phyloP scores from a whole-genome alignment of 1,284 basidiomycete species.

The Taiwanofungus camphoratus region DNA sequence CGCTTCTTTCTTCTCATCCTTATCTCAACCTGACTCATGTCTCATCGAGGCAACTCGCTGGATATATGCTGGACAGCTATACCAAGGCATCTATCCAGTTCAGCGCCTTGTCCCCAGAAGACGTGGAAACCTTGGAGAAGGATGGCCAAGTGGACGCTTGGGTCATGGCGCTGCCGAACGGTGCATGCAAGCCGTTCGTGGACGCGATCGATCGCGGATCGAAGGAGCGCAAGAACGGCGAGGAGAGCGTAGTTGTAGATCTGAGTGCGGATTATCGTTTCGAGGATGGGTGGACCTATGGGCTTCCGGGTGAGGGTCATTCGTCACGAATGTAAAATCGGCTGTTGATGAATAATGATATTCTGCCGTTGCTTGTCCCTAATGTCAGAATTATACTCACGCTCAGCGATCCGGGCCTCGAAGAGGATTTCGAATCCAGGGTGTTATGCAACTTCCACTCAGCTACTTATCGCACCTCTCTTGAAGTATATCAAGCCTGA shows the following conservation, averaged over 20 bases:
- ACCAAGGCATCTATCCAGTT: conserved; percentile 74
- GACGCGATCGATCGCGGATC: conserved; percentile 85
- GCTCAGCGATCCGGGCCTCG: conserved; percentile 60
- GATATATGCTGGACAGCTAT: conserved; percentile 78
- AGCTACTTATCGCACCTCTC: conserved; percentile 89
- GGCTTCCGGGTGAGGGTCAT: conserved; percentile 89
- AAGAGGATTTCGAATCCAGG: conserved; percentile 95
- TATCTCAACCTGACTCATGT: conserved; percentile 89
- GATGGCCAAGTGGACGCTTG: conserved; percentile 89
- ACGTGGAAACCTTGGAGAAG: conserved; percentile 85
- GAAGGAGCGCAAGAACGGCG: conserved; percentile 44
- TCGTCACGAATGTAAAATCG: conserved; percentile 25
- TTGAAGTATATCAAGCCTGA: conserved; percentile 63
- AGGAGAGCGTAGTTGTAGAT: conserved; percentile 81
- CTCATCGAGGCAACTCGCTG: conserved; percentile 92
- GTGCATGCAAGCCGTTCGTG: conserved; percentile 95
- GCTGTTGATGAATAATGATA: conserved; percentile 25
- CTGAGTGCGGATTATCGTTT: conserved; percentile 95
- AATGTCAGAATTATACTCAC: conserved; percentile 81
- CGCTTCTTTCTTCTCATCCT: conserved; percentile 82
- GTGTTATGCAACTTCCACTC: conserved; percentile 93
- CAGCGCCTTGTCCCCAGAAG: conserved; percentile 70
- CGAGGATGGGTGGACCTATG: conserved; percentile 94
- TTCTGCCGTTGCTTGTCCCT: conserved; percentile 17
- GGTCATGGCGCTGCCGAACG: conserved; percentile 98